Conservation (phyloP, 768 basidiomycete species). For the Hygrocybe punicea region DNA sequence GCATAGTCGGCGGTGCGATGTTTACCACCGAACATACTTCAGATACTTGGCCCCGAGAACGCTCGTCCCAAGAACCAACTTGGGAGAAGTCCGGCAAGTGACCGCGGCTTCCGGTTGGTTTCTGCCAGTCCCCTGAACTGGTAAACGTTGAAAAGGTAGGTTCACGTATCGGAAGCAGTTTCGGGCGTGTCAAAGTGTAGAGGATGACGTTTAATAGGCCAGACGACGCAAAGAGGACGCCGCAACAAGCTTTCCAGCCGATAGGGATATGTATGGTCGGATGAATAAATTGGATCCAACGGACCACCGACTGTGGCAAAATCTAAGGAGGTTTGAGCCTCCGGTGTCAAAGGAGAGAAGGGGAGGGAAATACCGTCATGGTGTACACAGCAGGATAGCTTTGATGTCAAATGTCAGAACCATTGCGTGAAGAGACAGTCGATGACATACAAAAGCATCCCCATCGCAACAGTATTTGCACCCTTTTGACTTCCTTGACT, state of each 20-base stretch:
- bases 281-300: conserved; percentile 33
- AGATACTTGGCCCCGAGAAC: too few species aligned
- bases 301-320: conserved; percentile 39
- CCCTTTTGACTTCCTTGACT: not conserved
- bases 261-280: conserved; percentile 29
- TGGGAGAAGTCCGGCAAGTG: not conserved
- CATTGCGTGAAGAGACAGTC: not conserved
- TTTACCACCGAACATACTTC: too few species aligned
- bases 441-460: conserved; percentile 39
- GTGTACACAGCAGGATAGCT: conserved; percentile 33
- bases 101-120: not conserved
- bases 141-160: not conserved
- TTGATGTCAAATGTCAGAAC: not conserved
- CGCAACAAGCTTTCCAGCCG: conserved; percentile 32
- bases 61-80: too few species aligned
- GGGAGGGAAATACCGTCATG: conserved; percentile 3
- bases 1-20: too few species aligned
- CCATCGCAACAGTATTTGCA: conserved; percentile 26
- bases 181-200: conserved; percentile 39
- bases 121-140: not conserved
- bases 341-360: not conserved
- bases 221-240: conserved; percentile 38
- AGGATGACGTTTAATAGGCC: conserved; percentile 42
- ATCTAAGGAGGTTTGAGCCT: conserved; percentile 31
- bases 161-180: conserved; percentile 29